A percentile compares a stretch with the other conserved stretches of the same genome.
Conservation (phyloP, 2,329 filamentous ascomycete species). For the Botrytis squamosa region DNA sequence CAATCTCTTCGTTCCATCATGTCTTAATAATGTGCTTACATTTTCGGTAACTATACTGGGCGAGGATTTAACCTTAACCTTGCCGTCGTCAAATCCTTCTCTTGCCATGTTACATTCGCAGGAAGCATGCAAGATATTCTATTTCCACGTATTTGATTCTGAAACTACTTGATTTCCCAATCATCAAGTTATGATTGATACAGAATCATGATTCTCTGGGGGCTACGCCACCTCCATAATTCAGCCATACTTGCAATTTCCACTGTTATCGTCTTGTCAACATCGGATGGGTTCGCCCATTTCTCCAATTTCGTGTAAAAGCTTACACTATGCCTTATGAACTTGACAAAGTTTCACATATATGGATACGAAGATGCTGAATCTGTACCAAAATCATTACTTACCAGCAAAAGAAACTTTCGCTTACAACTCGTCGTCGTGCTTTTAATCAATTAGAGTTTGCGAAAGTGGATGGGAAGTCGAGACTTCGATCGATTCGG, state of each 20-base stretch:
- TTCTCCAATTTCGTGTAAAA: background rate
- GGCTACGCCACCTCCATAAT: conserved; percentile 1
- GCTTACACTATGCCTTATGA: background rate
- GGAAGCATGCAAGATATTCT: background rate
- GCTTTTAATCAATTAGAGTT: conserved; percentile 1
- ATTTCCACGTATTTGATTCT: background rate
- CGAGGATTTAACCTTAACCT: background rate
- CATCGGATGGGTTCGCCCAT: background rate
- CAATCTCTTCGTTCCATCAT: background rate
- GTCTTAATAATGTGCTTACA: background rate
- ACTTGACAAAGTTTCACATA: background rate
- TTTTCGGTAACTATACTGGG: background rate
- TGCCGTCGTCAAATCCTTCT: background rate
- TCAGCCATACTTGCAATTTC: background rate
- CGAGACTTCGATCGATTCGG: background rate
- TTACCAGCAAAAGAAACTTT: background rate
- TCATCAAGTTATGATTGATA: background rate
- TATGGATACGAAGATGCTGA: background rate
- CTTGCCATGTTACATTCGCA: background rate
- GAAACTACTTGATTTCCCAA: background rate
- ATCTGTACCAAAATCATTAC: background rate
- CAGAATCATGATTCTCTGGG: background rate
- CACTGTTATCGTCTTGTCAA: background rate
- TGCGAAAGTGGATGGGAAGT: background rate
- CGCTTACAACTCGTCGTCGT: background rate